Evolutionary conservation across 352 stramenopile species (phyloP), one percentile per base, ranked within the genome.

Genomic region (Stramenopiles sp.): DNA sequence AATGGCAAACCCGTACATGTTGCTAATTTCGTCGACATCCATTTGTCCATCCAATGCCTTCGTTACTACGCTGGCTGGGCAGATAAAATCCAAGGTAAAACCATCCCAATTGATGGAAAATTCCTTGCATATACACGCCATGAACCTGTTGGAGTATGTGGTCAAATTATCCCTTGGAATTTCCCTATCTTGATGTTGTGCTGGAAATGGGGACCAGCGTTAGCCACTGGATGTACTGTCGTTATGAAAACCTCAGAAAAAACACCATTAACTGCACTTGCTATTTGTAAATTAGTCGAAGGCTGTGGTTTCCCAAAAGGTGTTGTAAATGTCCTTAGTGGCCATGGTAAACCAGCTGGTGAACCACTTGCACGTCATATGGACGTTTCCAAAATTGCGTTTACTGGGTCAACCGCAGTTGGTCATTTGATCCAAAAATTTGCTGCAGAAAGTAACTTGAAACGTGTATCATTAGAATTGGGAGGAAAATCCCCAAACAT

Each of bases 231-330:
- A 30, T 93, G 90, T 79, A 87, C 86, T 6, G 82, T 92, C 20
- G 88, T 94, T n/a, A 82, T 94, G 30, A 94, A 94, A 80, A 88
- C 90, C 30, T 92, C 89, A 6, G 90, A 94, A 82, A 79, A 93
- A 23, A 90, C 90, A 1, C 90, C 90, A 78, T 80, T 96, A n/a
- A 88, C 84, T 4, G 88, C 87, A n/a, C 81, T 95, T 32, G 84
- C 90, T 43, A 80, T 96, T 27, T 90, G 83, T 0, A 82, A 87
- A 6, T 83, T 95, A 6, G 82, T 83, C 1, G 81, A 78, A 0
- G 88, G 94, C 0, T 88, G 86, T 0, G 89, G 86, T 20, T 63
- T 88, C 38, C 86, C 86, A 7, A 74, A 73, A 23, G 86, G 86
- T 20, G 85, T 85, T 7, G 73, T 90, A 43, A 89, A 88, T 78